phyloP scores from a whole-genome alignment of 2,329 filamentous ascomycete genomes.

The Alternaria gansuensis region DNA sequence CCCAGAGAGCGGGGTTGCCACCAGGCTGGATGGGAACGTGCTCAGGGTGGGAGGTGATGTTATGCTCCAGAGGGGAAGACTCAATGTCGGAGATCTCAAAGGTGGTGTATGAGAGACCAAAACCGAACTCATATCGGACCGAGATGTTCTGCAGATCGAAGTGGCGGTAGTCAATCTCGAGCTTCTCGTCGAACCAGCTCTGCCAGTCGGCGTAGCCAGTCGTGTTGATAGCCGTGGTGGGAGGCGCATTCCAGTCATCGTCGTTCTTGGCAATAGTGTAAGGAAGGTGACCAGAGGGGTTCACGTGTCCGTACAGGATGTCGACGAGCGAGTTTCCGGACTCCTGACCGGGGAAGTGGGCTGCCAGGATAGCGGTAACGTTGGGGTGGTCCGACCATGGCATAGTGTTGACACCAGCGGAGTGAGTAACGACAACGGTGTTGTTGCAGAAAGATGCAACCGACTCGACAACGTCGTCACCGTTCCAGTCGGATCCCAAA shows the following conservation, averaged over 20 bases:
- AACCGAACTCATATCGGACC: conserved; percentile 82
- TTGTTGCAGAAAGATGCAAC: conserved; percentile 60
- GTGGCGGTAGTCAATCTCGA: conserved; percentile 81
- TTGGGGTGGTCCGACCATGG: conserved; percentile 56
- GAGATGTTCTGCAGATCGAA: conserved; percentile 72
- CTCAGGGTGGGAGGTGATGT: conserved; percentile 67
- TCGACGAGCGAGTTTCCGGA: conserved; percentile 54
- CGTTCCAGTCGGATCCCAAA: conserved; percentile 56
- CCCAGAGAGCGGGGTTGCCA: conserved; percentile 66
- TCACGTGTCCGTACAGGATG: conserved; percentile 75
- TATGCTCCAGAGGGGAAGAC: conserved; percentile 61
- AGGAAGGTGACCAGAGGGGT: conserved; percentile 80
- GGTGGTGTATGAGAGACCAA: conserved; percentile 77
- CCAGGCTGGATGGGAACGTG: conserved; percentile 55
- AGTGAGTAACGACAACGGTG: conserved; percentile 61
- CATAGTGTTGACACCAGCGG: conserved; percentile 55
- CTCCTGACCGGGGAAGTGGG: conserved; percentile 56
- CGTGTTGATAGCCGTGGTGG: conserved; percentile 53
- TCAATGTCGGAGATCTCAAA: conserved; percentile 75
- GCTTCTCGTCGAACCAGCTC: conserved; percentile 63
- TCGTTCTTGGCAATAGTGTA: conserved; percentile 82
- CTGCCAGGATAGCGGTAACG: conserved; percentile 55
- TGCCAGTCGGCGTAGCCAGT: conserved; percentile 57
- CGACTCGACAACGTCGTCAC: conserved; percentile 53
- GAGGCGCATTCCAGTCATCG: conserved; percentile 69